Base-by-base conservation (phyloP, 306 rosid species). In the Sicyos baderoa region DNA sequence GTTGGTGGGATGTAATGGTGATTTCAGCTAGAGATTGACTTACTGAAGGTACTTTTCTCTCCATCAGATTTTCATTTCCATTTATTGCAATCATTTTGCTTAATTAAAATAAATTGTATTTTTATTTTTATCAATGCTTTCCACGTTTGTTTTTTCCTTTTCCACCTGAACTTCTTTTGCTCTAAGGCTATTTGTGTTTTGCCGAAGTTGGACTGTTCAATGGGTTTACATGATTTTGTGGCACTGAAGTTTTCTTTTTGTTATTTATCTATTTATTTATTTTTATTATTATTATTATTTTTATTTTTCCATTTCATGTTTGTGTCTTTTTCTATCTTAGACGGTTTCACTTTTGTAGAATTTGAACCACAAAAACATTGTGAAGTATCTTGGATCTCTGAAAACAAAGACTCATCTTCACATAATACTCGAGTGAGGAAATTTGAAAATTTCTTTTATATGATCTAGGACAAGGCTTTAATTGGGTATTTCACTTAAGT, bases 381-480 rank as follows among this genome's bases (percentile, higher is more conserved):
- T 94, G 76, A 94, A 90, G 78, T 94, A 94, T 86, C 99, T 94
- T 76, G 99, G 99, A 80, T 94, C 99, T 62, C 81, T 82, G 50
- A 94, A 94, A 93, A 94, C 99, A 60, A 94, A 79, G 87, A 85
- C 91, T 76, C 99, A 94, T 79, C 95, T 94, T 75, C 96, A 90
- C 83, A 94, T 94, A 74, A 75, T 94, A 73, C 96, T 94, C 5
- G 98, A 92, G 98, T 90, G 88, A 86, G 97, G 70, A 73, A 68
- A 62, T 64, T 74, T 55, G 49, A 68, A 63, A 45, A 66, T 45
- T 73, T 44, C 55, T 58, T 75, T 18, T 55, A 59, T 5, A 6
- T 59, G 50, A 9, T 47, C 72, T 47, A 56, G 59, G 22, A 68
- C 55, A 37, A 22, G 74, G 47, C 56, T 58, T 48, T 74, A 47